Evolutionary conservation across 371 early-diverging fungal species (phyloP).

Genomic region (Mortierella sp.): DNA sequence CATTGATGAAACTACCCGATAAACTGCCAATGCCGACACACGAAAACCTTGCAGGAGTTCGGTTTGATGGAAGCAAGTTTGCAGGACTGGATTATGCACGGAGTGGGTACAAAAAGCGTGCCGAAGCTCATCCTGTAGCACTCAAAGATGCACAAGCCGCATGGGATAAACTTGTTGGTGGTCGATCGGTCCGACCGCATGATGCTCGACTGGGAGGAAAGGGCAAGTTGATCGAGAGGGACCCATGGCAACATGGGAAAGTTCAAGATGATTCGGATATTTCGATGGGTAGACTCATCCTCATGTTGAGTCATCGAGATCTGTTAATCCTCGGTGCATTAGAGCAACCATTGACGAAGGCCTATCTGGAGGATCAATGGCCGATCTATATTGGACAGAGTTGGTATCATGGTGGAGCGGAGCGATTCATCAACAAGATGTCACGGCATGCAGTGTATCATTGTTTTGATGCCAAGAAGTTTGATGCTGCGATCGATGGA

Average conservation of each 20-base stretch:
- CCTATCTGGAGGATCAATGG: constrained; percentile 38
- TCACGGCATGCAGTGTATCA: constrained; percentile 27
- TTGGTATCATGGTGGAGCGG: constrained; percentile 51
- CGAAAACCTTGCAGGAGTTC: constrained; percentile 9
- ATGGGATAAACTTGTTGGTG: constrained; percentile 19
- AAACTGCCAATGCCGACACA: constrained; percentile 35
- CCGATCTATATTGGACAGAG: constrained; percentile 49
- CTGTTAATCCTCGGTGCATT: constrained; percentile 38
- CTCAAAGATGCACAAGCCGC: constrained; percentile 18
- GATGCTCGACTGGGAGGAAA: constrained; percentile 48
- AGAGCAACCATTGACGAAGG: constrained; percentile 38
- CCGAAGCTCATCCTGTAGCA: constrained; percentile 28
- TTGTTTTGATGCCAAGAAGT: constrained; percentile 52
- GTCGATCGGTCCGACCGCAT: constrained; percentile 19
- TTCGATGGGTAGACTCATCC: constrained; percentile 43
- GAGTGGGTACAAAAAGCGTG: constrained; percentile 4
- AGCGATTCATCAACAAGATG: constrained; percentile 40
- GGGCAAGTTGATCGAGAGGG: constrained; percentile 37
- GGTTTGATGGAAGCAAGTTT: constrained; percentile 35
- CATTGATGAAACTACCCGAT: constrained; percentile 21
- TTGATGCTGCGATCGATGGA: constrained; percentile 51
- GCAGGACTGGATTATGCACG: constrained; percentile 49
- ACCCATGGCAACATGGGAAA: background rate
- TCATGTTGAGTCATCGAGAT: constrained; percentile 53
- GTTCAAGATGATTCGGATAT: constrained; percentile 2